phyloP scores from a whole-genome alignment of 2,329 filamentous ascomycete genomes.

The Ploettnerulaceae sp. region DNA sequence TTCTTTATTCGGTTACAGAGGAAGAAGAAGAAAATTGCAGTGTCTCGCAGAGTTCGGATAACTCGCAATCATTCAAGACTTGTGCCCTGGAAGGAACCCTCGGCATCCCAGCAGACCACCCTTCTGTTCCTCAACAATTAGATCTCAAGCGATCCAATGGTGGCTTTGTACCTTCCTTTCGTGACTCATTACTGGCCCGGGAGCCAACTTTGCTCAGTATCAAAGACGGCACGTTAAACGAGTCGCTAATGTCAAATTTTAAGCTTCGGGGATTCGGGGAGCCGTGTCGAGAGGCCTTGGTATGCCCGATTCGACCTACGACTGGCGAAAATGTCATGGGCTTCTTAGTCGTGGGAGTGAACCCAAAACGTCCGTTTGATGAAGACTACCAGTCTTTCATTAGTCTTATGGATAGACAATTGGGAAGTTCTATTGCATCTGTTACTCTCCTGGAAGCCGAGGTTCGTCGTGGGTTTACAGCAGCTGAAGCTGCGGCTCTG shows the following conservation, averaged over 20 bases:
- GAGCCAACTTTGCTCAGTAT: slow-evolving; percentile 62
- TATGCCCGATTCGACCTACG: slow-evolving; percentile 63
- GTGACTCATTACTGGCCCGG: slow-evolving; percentile 65
- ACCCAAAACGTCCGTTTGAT: slow-evolving; percentile 67
- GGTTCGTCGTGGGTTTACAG: slow-evolving; percentile 65
- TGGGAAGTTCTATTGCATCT: slow-evolving; percentile 74
- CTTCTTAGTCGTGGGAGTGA: slow-evolving; percentile 64
- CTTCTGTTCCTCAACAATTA: slow-evolving; percentile 53
- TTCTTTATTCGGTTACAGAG: slow-evolving; percentile 71
- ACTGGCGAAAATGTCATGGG: slow-evolving; percentile 62
- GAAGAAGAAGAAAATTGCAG: slow-evolving; percentile 57
- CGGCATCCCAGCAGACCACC: slow-evolving; percentile 61
- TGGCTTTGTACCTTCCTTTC: slow-evolving; percentile 71
- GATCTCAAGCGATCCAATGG: slow-evolving; percentile 65
- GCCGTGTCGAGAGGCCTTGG: slow-evolving; percentile 62
- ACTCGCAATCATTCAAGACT: slow-evolving; percentile 54
- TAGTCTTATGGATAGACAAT: slow-evolving; percentile 51
- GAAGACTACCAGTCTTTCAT: slow-evolving; percentile 68
- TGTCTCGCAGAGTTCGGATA: slow-evolving; percentile 55
- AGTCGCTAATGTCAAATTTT: slow-evolving; percentile 59
- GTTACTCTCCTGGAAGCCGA: slow-evolving; percentile 80
- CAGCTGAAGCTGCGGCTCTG: slow-evolving; percentile 66
- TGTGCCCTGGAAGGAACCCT: slow-evolving; percentile 67
- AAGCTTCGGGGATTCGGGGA: slow-evolving; percentile 68
- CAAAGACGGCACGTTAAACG: slow-evolving; percentile 59